These are phyloP conservation scores for Stemphylium lycopersici DNA, from an alignment of 2,329 filamentous ascomycete species.

Conservation along the genomic window DNA sequence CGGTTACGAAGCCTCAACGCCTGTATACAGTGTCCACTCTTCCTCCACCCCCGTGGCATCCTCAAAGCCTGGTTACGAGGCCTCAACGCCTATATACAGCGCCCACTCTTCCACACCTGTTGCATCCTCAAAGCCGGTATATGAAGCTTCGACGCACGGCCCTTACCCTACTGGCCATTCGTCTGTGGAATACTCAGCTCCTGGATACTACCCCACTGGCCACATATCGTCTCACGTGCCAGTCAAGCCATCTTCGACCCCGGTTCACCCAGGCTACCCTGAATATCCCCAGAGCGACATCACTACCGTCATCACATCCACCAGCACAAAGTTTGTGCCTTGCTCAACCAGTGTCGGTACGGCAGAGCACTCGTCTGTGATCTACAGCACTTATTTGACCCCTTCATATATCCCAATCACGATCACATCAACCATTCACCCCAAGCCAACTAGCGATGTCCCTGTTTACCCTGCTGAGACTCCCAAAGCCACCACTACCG, in stretches of 20 bases:
- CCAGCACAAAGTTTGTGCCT: conserved; percentile 45
- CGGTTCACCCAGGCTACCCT: conserved; percentile 6
- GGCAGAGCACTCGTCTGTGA: conserved; percentile 30
- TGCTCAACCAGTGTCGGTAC: conserved; percentile 46
- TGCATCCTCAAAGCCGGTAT: not conserved
- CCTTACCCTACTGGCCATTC: not conserved
- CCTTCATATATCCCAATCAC: conserved; percentile 39
- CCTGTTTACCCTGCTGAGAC: conserved; percentile 1
- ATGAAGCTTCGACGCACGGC: conserved; percentile 11
- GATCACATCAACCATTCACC: conserved; percentile 37
- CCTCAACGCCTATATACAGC: conserved; percentile 13
- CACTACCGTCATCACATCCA: conserved; percentile 36
- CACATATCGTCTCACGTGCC: conserved; percentile 1
- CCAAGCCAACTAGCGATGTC: conserved; percentile 16
- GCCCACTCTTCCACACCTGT: too few species aligned
- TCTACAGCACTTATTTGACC: conserved; percentile 50
- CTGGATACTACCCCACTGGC: conserved; percentile 16
- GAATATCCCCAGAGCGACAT: conserved; percentile 20
- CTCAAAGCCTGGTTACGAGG: not conserved
- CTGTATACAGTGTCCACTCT: too few species aligned
- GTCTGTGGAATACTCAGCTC: not conserved
- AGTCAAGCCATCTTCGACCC: conserved; percentile 14
- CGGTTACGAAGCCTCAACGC: too few species aligned
- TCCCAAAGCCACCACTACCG: not conserved
- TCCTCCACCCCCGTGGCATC: too few species aligned